Evolutionary conservation across 129 eudicot genomes (phyloP), one percentile per base, ranked within the genome.

Genomic region (Smallanthus sonchifolius): DNA sequence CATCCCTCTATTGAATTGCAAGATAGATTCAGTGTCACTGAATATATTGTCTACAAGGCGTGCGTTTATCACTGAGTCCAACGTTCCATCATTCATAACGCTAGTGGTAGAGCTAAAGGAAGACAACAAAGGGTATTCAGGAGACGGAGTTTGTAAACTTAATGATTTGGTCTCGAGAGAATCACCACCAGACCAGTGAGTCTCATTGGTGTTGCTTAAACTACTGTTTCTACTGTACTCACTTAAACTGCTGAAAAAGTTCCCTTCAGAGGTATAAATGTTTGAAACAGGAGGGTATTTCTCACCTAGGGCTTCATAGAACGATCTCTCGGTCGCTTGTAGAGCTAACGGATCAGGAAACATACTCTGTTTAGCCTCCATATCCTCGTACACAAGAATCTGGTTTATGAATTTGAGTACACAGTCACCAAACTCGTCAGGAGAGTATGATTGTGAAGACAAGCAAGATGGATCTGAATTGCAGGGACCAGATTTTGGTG

Each of bases 301-400:
- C 75, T 88, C 82, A 10, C 91, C 93, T 5, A 92, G 77, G 20
- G 76, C 93, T 65, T 92, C 93, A 55, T 88, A 92, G 36, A 92
- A 85, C 1, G 91, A 85, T 77, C 76, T 85, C 86, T 92, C 96
- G 3, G 92, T 86, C 8, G 82, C 91, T 75, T 78, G 86, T 42
- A 92, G 75, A 48, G 96, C 96, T 59, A 87, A 76, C 1, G 90
- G 95, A 76, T 92, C 97, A 65, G 84, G 85, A 71, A 92, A 87
- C 92, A 90, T 84, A 52, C 87, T 83, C 36, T 93, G 96, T 67
- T 85, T 87, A 37, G 84, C 85, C 62, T 85, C 96, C 80, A 92
- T 69, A 47, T 86, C 81, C 81, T 92, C 97, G 78, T 89, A 96
- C 77, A 87, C 68, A 32, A 92, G 89, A 48, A 92, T 85, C 73